Evolutionary conservation across 2,329 filamentous ascomycete species (phyloP).

Genomic region (Cercospora citrullina): DNA sequence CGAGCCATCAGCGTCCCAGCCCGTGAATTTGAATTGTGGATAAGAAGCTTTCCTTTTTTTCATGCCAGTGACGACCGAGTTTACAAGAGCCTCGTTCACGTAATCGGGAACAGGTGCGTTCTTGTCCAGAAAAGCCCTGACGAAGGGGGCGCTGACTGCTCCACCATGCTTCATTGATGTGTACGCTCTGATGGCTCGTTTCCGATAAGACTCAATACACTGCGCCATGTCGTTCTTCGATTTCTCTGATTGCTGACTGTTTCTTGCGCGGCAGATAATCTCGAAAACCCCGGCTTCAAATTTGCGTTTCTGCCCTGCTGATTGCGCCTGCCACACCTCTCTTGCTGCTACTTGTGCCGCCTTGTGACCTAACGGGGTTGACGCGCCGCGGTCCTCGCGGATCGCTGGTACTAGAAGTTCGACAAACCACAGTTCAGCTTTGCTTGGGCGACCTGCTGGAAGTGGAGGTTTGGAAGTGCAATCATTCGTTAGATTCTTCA

Average conservation of each 20-base stretch:
- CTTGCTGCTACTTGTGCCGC: background rate
- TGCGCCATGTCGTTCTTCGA: background rate
- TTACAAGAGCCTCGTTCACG: background rate
- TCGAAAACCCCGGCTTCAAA: background rate
- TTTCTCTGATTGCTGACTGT: background rate
- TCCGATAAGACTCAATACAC: background rate
- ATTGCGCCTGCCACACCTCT: background rate
- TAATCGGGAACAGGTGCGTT: background rate
- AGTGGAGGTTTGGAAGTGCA: background rate
- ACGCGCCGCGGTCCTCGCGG: background rate
- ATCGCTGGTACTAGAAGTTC: slow-evolving; percentile 2
- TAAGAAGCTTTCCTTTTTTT: background rate
- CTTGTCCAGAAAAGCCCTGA: background rate
- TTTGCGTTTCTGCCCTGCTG: background rate
- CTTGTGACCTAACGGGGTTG: background rate
- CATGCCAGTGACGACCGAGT: background rate
- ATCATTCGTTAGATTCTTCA: background rate
- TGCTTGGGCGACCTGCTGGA: background rate
- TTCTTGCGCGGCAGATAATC: too few relatives aligned
- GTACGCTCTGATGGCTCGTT: background rate
- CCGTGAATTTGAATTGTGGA: background rate
- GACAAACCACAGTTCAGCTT: background rate
- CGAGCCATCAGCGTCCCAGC: background rate
- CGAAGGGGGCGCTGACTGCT: background rate
- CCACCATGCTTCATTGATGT: background rate